Base-by-base conservation (phyloP, 768 basidiomycete genomes). In the Crassisporium funariophilum region DNA sequence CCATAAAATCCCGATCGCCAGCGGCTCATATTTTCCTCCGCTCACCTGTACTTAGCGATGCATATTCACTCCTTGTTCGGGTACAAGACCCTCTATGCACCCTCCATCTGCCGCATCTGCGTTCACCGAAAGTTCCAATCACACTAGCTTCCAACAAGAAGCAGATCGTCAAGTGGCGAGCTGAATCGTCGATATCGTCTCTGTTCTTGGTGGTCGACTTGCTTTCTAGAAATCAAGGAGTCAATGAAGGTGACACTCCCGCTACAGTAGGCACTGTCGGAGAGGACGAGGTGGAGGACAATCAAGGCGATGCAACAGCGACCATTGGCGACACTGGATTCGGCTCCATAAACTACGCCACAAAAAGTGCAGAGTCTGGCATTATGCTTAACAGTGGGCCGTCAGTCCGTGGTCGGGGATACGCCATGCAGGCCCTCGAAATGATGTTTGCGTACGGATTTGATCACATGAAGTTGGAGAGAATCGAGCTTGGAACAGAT, bases 361-460 rank as follows among this genome's bases (percentile, higher is more conserved):
- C 33, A 5, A 55, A 57, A 23, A 41, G 53, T 7, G 52, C 41
- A 23, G 58, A 60, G 23, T 52, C 46, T 19, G 58, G 58, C 4
- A 51, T 60, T 24, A 54, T 60, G 59, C 50, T 60, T 31, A 56
- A 57, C 16, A 57, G 59, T 37, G 52, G 45, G 4, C 54, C 58
- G 0, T 8, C 44, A 4, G 45, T 55, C 15, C 51, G 58, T 22
- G 56, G 59, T 1, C 48, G 56, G 42, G 59, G 56, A 5, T 47
- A 51, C 27, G 59, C 59, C 2, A 47, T 57, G 17, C 53, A 60
- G 47, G 42, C 52, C 0, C 43, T 60, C 9, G 54, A 55, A 17
- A 49, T 60, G 49, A 44, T 47, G 3, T 57, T 60, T 34, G 56
- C 59, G 8, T 55, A 49, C 13, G 59, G 52, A 13, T 57, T 57